Percentiles rank a stretch among this genome's conserved stretches.
Conservation (phyloP, 2,329 filamentous ascomycete genomes). For the Didymellaceae sp. region DNA sequence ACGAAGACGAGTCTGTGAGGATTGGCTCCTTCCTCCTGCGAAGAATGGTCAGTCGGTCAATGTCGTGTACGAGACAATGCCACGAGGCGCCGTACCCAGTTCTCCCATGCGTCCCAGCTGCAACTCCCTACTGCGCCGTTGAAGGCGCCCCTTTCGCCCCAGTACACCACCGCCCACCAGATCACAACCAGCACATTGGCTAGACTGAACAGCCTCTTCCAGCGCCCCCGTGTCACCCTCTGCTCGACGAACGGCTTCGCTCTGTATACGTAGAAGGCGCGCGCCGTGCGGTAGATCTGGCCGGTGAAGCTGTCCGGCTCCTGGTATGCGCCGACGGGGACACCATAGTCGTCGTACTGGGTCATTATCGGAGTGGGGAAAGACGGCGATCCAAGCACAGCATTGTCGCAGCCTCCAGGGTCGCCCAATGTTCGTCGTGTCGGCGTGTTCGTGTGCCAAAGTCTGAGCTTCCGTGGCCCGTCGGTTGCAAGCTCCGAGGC, state of each 20-base stretch:
- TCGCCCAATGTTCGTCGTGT: conserved; percentile 14
- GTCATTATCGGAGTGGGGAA: conserved; percentile 38
- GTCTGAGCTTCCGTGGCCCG: conserved; percentile 26
- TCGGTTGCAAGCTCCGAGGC: conserved; percentile 16
- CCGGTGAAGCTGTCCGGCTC: conserved; percentile 44
- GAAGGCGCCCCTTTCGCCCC: conserved; percentile 85
- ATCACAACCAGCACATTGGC: conserved; percentile 65
- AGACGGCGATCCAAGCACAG: conserved; percentile 27
- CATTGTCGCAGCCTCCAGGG: conserved; percentile 33
- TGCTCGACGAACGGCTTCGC: conserved; percentile 32
- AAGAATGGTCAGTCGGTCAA: conserved; percentile 21
- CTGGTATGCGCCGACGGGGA: conserved; percentile 47
- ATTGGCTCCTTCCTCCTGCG: conserved; percentile 74
- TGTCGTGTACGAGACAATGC: background rate
- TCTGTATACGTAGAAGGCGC: conserved; percentile 42
- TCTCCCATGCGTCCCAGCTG: conserved; percentile 87
- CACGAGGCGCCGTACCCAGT: conserved; percentile 70
- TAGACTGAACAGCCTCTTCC: conserved; percentile 34
- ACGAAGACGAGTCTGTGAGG: conserved; percentile 87
- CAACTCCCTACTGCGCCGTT: conserved; percentile 73
- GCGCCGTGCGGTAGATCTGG: conserved; percentile 38
- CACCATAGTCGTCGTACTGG: conserved; percentile 49
- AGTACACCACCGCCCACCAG: conserved; percentile 80
- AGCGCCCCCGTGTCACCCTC: conserved; percentile 19
- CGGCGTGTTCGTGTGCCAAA: conserved; percentile 11